phyloP scores from a whole-genome alignment of 805 yeast species.

The Saturnispora sekii region DNA sequence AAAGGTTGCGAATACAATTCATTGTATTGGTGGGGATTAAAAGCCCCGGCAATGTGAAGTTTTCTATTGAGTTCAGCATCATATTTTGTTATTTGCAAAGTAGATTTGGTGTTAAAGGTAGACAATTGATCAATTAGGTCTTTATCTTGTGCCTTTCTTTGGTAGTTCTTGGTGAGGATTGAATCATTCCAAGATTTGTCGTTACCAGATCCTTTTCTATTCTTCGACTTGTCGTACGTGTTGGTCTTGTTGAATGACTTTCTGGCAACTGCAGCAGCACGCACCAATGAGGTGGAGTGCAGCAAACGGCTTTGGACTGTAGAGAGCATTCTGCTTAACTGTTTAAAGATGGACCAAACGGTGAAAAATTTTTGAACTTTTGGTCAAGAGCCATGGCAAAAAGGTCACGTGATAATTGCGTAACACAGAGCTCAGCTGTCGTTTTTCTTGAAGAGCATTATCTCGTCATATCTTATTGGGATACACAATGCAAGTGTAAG shows the following conservation, averaged over 20 bases:
- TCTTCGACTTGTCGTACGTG: constrained; percentile 18
- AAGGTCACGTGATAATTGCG: too few species aligned
- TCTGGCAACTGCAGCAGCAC: constrained; percentile 20
- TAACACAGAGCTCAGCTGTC: too few species aligned
- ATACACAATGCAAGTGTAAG: too few species aligned
- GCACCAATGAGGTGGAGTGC: constrained; percentile 8
- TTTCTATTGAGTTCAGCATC: constrained; percentile 31
- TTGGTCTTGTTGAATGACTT: constrained; percentile 24
- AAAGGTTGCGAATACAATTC: constrained; percentile 57
- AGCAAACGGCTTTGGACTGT: constrained; percentile 5
- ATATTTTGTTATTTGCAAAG: constrained; percentile 28
- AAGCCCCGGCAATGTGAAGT: constrained; percentile 49
- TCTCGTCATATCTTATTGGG: too few species aligned
- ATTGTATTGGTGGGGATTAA: constrained; percentile 57
- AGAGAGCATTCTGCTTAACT: background rate
- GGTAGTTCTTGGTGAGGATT: constrained; percentile 18
- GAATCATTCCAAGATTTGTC: constrained; percentile 22
- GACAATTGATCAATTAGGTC: constrained; percentile 15
- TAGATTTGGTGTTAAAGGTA: constrained; percentile 9
- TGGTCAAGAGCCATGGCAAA: background rate
- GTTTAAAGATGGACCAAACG: background rate
- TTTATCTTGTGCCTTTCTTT: constrained; percentile 17
- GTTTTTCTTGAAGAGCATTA: too few species aligned
- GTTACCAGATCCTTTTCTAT: constrained; percentile 27
- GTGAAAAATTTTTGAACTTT: background rate